Conservation (phyloP, 345 rosid species). For the Linum lewisii region DNA sequence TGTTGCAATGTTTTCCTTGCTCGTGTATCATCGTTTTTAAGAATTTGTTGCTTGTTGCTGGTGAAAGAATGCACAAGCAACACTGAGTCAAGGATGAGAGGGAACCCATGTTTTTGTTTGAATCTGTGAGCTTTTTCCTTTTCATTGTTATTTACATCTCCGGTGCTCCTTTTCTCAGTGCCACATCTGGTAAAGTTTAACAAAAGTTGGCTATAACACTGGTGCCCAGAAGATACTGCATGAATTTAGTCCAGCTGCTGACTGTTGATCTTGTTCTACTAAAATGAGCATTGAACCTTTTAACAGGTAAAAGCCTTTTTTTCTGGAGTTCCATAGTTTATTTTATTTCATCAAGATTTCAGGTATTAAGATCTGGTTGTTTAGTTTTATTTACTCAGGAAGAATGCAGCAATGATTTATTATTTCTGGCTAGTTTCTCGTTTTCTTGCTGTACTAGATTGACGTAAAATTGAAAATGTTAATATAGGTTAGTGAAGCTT, state of each 20-base stretch:
- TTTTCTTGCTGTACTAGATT: neutral
- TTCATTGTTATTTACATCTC: neutral
- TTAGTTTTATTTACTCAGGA: neutral
- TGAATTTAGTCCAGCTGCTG: neutral
- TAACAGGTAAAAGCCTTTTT: constrained; percentile 21
- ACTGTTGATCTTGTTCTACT: neutral
- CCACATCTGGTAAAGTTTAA: neutral
- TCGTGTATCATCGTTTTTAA: neutral
- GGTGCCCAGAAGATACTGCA: neutral
- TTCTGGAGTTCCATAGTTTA: neutral
- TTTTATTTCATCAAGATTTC: neutral
- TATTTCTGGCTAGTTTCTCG: neutral
- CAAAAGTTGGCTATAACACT: neutral
- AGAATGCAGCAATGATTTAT: neutral
- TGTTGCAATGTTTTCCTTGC: neutral
- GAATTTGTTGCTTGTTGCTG: too few relatives aligned
- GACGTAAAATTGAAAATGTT: neutral
- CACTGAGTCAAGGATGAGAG: neutral
- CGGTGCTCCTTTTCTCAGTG: neutral
- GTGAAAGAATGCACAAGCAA: neutral
- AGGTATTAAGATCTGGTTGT: neutral
- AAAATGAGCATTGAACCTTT: constrained; percentile 41
- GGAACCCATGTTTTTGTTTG: too few relatives aligned
- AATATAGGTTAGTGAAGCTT: constrained; percentile 59
- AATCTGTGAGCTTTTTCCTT: neutral